A percentile compares a stretch with the other conserved stretches of the same genome.
These are phyloP conservation scores for Podaxis sp. DNA, from an alignment of 768 basidiomycete species.

Conservation along the genomic window DNA sequence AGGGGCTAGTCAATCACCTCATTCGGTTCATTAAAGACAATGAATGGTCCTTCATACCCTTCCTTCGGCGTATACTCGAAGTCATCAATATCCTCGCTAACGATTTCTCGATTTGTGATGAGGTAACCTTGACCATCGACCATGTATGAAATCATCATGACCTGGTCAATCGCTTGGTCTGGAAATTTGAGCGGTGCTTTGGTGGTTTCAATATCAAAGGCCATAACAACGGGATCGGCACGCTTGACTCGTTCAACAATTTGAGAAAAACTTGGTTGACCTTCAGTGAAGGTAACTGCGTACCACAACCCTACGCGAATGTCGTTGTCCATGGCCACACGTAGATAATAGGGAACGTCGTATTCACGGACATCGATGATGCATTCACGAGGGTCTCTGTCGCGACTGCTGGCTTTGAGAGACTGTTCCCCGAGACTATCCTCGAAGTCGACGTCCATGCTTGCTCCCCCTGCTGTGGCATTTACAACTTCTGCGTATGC, in stretches of 20 bases:
- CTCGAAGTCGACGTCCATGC: slow-evolving; percentile 68
- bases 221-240: slow-evolving; percentile 99
- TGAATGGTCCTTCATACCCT: slow-evolving; percentile 96
- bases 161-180: slow-evolving; percentile 92
- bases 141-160: slow-evolving; percentile 99
- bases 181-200: slow-evolving; percentile 99
- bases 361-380: slow-evolving; percentile 95
- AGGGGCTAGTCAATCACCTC: slow-evolving; percentile 53
- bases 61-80: slow-evolving; percentile 99
- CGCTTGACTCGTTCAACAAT: slow-evolving; percentile 90
- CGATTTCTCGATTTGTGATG: slow-evolving; percentile 97
- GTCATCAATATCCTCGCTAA: slow-evolving; percentile 95
- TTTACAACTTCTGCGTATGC: slow-evolving; percentile 96
- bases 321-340: slow-evolving; percentile 99
- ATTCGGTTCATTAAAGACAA: slow-evolving; percentile 89
- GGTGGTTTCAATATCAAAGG: slow-evolving; percentile 97
- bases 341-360: slow-evolving; percentile 96
- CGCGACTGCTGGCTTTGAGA: slow-evolving; percentile 39
- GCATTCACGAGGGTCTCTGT: slow-evolving; percentile 84
- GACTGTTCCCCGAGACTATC: slow-evolving; percentile 50
- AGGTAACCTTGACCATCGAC: slow-evolving; percentile 96
- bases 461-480: slow-evolving; percentile 60
- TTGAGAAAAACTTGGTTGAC: slow-evolving; percentile 68
- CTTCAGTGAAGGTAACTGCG: slow-evolving; percentile 76
- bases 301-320: slow-evolving; percentile 99